These are phyloP conservation scores for Aspergillus affinis DNA, from an alignment of 495 filamentous ascomycete species.

Conservation along the genomic window DNA sequence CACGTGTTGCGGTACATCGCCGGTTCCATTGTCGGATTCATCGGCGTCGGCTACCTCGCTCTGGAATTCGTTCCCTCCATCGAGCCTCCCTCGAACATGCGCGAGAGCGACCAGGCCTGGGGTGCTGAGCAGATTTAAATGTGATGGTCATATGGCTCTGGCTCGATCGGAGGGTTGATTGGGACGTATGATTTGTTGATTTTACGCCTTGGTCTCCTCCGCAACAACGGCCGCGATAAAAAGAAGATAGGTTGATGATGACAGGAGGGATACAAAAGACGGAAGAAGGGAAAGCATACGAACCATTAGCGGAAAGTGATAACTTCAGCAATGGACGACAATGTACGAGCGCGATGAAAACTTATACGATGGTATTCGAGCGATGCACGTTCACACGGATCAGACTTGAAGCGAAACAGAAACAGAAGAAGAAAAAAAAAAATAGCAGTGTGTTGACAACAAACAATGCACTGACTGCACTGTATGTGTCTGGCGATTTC, in stretches of 20 bases:
- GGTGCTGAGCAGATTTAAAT: constrained; percentile 83
- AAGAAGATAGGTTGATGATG: neutral
- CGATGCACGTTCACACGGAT: constrained; percentile 1
- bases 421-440: neutral
- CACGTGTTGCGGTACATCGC: constrained; percentile 57
- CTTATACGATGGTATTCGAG: constrained; percentile 17
- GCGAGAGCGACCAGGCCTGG: constrained; percentile 86
- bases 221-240: neutral
- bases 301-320: constrained; percentile 6
- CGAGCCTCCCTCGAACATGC: constrained; percentile 97
- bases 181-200: neutral
- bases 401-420: neutral
- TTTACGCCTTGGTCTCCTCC: neutral
- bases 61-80: constrained; percentile 95
- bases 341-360: constrained; percentile 25
- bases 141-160: neutral
- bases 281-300: constrained; percentile 1
- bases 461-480: no score
- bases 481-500: neutral
- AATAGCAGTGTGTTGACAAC: neutral
- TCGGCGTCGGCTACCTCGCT: constrained; percentile 75
- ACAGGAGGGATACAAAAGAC: neutral
- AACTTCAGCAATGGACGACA: constrained; percentile 20
- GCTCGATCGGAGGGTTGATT: neutral
- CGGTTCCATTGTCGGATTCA: constrained; percentile 69